phyloP scores from a whole-genome alignment of 176 grass and related monocot genomes.

The Bonia amplexicaulis region DNA sequence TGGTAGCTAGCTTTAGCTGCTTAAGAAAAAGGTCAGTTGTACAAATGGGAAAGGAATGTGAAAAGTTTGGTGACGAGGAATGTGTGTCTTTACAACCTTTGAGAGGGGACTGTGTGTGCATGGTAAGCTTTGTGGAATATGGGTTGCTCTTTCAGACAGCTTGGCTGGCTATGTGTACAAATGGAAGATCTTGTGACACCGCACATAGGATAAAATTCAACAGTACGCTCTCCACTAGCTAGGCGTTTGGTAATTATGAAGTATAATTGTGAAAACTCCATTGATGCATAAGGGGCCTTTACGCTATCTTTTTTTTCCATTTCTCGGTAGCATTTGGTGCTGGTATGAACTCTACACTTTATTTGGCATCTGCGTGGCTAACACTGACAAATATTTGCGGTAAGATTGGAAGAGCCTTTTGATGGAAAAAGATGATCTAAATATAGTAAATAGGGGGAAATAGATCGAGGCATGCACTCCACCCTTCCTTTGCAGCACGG shows the following conservation, averaged over 20 bases:
- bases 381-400: slow-evolving; percentile 17
- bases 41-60: slow-evolving; percentile 22
- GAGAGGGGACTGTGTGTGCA: not conserved
- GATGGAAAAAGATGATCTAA: not conserved
- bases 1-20: slow-evolving; percentile 6
- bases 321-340: not conserved
- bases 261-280: not conserved
- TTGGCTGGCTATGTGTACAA: not conserved
- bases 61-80: not conserved
- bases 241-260: not conserved
- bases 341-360: not conserved
- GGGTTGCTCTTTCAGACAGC: not conserved
- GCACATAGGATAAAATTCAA: not conserved
- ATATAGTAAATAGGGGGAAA: not conserved
- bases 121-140: not conserved
- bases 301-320: not conserved
- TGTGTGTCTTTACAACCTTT: not conserved
- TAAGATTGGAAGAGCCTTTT: not conserved
- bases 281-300: not conserved
- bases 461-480: slow-evolving; percentile 10
- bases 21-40: slow-evolving; percentile 24
- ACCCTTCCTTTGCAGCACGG: not conserved
- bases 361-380: slow-evolving; percentile 2
- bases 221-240: not conserved
- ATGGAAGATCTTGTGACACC: not conserved